phyloP scores from a whole-genome alignment of 495 filamentous ascomycete species.

The Trichoderma parareesei region DNA sequence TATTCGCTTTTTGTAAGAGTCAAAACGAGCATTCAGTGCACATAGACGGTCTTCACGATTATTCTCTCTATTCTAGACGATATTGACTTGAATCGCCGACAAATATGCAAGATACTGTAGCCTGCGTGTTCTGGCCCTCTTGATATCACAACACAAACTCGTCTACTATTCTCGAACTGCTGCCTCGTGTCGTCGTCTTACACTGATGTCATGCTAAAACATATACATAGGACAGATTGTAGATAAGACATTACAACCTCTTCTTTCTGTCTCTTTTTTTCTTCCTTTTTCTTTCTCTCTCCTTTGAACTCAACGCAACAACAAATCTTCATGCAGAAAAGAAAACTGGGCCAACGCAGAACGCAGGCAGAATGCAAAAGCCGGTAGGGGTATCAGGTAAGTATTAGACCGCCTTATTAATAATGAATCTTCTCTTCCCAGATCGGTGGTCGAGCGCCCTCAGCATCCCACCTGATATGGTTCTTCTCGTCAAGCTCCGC shows the following conservation, averaged over 20 bases:
- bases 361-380: constrained; percentile 1
- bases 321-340: not conserved
- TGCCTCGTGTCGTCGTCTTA: not conserved
- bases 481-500: constrained; percentile 74
- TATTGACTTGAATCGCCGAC: not conserved
- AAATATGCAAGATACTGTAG: not conserved
- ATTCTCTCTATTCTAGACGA: not conserved
- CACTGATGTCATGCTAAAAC: not conserved
- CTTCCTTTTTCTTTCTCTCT: not conserved
- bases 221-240: not conserved
- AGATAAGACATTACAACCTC: not conserved
- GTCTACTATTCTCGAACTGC: not conserved
- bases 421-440: constrained; percentile 63
- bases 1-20: no score
- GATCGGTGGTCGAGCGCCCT: constrained; percentile 66
- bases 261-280: not conserved
- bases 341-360: not conserved
- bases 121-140: not conserved
- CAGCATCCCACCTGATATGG: constrained; percentile 65
- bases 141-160: not conserved
- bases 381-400: not conserved
- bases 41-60: not conserved
- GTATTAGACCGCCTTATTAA: constrained; percentile 18
- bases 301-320: not conserved
- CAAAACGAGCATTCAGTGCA: not conserved